Percentiles rank a stretch among this genome's conserved stretches.
Conservation (phyloP, 768 basidiomycete species). For the Dentipellis fragilis region DNA sequence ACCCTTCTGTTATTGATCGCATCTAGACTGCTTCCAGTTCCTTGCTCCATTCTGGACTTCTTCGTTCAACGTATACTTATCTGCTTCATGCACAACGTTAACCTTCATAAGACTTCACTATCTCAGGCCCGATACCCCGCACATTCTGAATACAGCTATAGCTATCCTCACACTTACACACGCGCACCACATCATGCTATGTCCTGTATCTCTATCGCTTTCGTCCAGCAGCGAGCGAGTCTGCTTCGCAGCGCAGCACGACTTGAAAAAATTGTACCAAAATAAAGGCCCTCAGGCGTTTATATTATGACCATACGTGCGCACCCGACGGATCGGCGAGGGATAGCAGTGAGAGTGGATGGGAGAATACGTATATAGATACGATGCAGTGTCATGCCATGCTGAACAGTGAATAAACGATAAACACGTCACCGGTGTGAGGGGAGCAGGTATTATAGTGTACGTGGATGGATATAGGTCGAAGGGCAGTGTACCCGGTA, state of each 20-base stretch:
- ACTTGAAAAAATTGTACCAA: not conserved
- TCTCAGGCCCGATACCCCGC: too few relatives aligned
- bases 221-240: not conserved
- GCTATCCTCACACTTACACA: not conserved
- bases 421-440: too few relatives aligned
- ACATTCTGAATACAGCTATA: not conserved
- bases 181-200: not conserved
- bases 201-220: not conserved
- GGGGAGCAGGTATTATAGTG: not conserved
- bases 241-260: not conserved
- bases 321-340: not conserved
- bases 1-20: constrained; percentile 13
- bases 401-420: not conserved
- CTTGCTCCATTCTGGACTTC: not conserved
- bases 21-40: constrained; percentile 2
- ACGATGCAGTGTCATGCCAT: not conserved
- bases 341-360: not conserved
- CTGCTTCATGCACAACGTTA: not conserved
- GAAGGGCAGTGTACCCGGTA: too few relatives aligned
- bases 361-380: not conserved
- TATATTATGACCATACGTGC: not conserved
- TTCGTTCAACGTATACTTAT: not conserved
- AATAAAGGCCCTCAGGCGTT: not conserved
- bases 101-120: too few relatives aligned
- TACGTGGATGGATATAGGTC: not conserved